Evolutionary conservation across 495 filamentous ascomycete species (phyloP).

Genomic region (Aspergillus ostianus): DNA sequence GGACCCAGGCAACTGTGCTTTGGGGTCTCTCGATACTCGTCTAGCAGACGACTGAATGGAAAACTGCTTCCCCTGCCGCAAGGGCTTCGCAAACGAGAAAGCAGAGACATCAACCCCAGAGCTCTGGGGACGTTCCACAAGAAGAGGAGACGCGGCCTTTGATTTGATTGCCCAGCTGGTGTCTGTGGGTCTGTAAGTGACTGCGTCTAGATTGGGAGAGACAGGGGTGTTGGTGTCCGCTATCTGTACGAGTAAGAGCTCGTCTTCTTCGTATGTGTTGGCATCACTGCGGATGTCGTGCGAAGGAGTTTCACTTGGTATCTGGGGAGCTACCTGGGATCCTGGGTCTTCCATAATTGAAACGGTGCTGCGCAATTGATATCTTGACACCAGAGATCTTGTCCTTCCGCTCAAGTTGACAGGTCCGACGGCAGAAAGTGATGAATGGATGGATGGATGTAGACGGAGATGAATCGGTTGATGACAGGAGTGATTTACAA

Average conservation of each 20-base stretch:
- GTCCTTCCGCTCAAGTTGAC: too few relatives aligned
- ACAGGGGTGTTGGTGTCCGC: constrained; percentile 13
- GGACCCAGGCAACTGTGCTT: not conserved
- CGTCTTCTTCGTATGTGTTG: constrained; percentile 19
- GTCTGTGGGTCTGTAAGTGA: constrained; percentile 9
- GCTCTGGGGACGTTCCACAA: constrained; percentile 33
- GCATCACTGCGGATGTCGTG: constrained; percentile 1
- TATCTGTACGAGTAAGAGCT: constrained; percentile 20
- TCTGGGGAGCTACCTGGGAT: not conserved
- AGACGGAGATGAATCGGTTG: too few relatives aligned
- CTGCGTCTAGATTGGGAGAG: constrained; percentile 16
- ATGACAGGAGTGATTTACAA: too few relatives aligned
- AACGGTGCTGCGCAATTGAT: not conserved
- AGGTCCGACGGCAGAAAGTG: not conserved
- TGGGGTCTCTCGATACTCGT: not conserved
- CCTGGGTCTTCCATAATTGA: not conserved
- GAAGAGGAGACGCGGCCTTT: constrained; percentile 18
- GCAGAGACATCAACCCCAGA: constrained; percentile 31
- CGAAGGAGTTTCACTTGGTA: not conserved
- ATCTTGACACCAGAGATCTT: too few relatives aligned
- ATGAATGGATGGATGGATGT: not conserved
- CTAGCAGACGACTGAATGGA: constrained; percentile 20
- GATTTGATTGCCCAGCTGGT: not conserved
- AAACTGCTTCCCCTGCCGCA: constrained; percentile 24
- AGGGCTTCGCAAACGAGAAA: constrained; percentile 38